Evolutionary conservation across 441 rosid genomes (phyloP).

Genomic region (Pelargonium exstipulatum): DNA sequence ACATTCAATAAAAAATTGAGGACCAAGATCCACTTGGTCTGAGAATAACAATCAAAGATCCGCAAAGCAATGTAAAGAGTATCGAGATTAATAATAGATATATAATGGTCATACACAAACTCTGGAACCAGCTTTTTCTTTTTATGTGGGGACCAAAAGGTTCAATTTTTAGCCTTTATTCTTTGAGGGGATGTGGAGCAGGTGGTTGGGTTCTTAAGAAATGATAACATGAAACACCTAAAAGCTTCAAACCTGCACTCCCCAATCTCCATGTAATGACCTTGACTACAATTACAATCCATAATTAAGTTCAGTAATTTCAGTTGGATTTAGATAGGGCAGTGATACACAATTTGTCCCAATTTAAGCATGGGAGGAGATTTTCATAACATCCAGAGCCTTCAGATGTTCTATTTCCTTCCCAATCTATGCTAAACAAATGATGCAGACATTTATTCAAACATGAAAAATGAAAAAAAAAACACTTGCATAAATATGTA

Average conservation of each 20-base stretch:
- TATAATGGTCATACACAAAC: not conserved
- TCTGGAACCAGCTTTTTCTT: not conserved
- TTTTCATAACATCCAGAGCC: no score
- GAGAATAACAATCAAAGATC: not conserved
- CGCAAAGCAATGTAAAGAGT: not conserved
- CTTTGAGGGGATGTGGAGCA: not conserved
- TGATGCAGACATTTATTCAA: no score
- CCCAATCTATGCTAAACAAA: no score
- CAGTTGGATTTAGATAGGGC: no score
- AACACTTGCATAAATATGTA: no score
- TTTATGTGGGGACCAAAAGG: slow-evolving; percentile 3
- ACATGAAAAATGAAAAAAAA: no score
- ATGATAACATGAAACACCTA: not conserved
- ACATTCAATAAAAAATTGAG: not conserved
- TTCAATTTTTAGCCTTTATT: not conserved
- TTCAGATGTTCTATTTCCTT: no score
- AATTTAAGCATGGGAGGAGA: no score
- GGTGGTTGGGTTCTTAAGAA: not conserved
- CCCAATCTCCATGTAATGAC: no score
- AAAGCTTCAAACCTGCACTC: not conserved
- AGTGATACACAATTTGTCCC: no score
- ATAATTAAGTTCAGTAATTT: no score
- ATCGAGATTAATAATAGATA: not conserved
- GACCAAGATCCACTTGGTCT: not conserved
- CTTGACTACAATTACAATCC: no score